Evolutionary conservation across 2,329 filamentous ascomycete species (phyloP), one percentile per base, ranked within the genome.

Genomic region (Xylaria hypoxylon): DNA sequence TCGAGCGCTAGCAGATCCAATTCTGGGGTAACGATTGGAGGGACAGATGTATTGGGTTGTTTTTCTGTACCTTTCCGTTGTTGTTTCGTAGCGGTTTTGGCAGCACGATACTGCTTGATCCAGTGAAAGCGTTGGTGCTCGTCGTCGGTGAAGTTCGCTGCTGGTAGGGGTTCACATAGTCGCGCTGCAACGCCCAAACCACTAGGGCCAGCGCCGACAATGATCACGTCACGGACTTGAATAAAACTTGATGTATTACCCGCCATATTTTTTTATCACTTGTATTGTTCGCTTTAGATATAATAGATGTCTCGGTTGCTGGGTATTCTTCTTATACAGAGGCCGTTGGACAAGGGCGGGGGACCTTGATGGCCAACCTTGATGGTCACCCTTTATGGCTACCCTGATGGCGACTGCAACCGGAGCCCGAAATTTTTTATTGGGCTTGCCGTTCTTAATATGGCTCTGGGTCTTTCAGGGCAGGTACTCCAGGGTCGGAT

Each of bases 71-170:
- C 83, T 4, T 77, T 84, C 67, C 79, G 81, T 64, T 80, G 80
- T 68, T 83, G 82, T 72, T 88, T 89, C 67, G 90, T 81, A 7
- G 83, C 83, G 77, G 89, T 86, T 33, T 86, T 85, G 31, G 83
- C 83, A 31, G 85, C 84, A 74, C 65, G 65, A 38, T 92, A 86
- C 62, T 89, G 90, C 64, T 84, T 85, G 63, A 93, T 89, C 90
- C 91, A 94, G 77, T 92, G 88, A 76, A 92, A 95, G n/a, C 92
- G 85, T 47, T 90, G 88, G 73, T 95, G 92, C 74, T 95, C 92
- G 71, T 92, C 91, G 74, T 95, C 92, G 0, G 92, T 94, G 79
- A 95, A 95, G 59, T 94, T 87, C 1, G 92, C 91, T 0, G 90
- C 92, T 0, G 92, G 92, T 0, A 90, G 91, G 61, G 85, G 83